Evolutionary conservation across 805 yeast species (phyloP).

Genomic region (Candida nemodendra): DNA sequence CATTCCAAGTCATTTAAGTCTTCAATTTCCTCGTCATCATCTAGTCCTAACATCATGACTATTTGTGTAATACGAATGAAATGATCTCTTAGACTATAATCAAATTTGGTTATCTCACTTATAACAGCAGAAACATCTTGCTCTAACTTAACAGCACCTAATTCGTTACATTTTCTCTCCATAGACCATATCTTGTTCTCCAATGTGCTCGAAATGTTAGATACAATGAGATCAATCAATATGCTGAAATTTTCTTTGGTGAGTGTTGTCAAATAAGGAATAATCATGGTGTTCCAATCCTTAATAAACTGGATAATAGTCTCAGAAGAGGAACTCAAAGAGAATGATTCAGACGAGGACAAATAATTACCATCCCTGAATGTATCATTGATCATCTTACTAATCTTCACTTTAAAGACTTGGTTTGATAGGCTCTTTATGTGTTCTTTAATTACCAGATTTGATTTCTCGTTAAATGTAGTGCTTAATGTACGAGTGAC

Average conservation of each 20-base stretch:
- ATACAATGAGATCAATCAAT: slow-evolving; percentile 49
- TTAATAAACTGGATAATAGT: slow-evolving; percentile 49
- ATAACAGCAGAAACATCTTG: slow-evolving; percentile 76
- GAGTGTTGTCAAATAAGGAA: slow-evolving; percentile 52
- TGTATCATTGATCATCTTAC: slow-evolving; percentile 34
- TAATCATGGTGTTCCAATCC: slow-evolving; percentile 63
- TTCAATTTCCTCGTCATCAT: slow-evolving; percentile 51
- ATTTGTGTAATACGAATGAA: slow-evolving; percentile 83
- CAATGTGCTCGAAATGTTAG: slow-evolving; percentile 51
- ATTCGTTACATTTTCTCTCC: slow-evolving; percentile 68
- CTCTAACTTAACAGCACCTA: slow-evolving; percentile 82
- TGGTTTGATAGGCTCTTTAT: slow-evolving; percentile 40
- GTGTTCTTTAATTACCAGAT: slow-evolving; percentile 43
- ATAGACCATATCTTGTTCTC: slow-evolving; percentile 69
- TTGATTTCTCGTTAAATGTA: slow-evolving; percentile 27
- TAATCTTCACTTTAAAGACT: slow-evolving; percentile 36
- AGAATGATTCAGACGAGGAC: slow-evolving; percentile 23
- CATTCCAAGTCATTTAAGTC: slow-evolving; percentile 45
- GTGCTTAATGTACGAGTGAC: slow-evolving; percentile 22
- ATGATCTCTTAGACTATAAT: slow-evolving; percentile 72
- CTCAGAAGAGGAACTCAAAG: slow-evolving; percentile 16
- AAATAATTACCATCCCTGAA: slow-evolving; percentile 42
- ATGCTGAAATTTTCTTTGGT: slow-evolving; percentile 45
- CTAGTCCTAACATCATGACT: slow-evolving; percentile 77
- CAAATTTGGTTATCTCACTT: slow-evolving; percentile 66